A percentile compares a stretch with the other conserved stretches of the same genome.
These are phyloP conservation scores for Bassia scoparia DNA, from an alignment of 148 eudicot species.

Conservation along the genomic window DNA sequence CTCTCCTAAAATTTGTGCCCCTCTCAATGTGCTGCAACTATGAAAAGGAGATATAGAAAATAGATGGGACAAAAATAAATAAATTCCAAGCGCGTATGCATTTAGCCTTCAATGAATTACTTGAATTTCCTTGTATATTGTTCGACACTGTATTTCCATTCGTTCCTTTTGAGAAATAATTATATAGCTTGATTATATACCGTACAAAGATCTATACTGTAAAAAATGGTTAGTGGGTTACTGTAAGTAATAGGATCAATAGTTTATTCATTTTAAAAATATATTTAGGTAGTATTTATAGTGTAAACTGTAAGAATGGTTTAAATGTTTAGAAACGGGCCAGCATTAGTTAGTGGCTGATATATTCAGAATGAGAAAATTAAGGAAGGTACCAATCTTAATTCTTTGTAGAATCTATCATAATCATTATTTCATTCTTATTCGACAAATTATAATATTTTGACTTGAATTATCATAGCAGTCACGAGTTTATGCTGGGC, in stretches of 20 bases:
- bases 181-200: neutral
- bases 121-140: neutral
- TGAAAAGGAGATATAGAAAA: too few species aligned
- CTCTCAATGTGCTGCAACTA: too few species aligned
- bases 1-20: too few species aligned
- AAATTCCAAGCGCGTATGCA: neutral
- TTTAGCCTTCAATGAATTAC: neutral
- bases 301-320: neutral
- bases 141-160: neutral
- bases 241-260: too few species aligned
- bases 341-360: too few species aligned
- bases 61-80: too few species aligned
- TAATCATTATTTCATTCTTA: neutral
- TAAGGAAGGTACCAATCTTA: neutral
- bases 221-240: too few species aligned
- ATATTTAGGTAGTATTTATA: neutral
- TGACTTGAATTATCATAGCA: conserved; percentile 38
- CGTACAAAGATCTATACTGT: neutral
- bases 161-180: neutral
- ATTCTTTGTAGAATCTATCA: neutral
- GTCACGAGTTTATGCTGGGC: conserved; percentile 94
- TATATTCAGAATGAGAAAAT: neutral
- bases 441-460: neutral
- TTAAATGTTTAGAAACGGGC: neutral
- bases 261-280: too few species aligned